Conservation (phyloP, 768 basidiomycete genomes). For the Pleurotus ostreatus region DNA sequence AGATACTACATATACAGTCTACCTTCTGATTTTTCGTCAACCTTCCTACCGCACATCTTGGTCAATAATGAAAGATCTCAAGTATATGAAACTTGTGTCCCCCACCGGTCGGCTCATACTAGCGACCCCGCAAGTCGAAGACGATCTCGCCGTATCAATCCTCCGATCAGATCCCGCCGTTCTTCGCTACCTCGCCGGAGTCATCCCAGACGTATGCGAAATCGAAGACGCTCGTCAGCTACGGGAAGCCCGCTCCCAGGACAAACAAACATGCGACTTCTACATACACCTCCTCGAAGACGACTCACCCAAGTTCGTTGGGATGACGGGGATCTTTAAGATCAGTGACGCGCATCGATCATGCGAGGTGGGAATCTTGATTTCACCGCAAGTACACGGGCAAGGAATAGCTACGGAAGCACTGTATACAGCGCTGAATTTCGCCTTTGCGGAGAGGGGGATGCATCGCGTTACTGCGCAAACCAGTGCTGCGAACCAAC, state of each 20-base stretch:
- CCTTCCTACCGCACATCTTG: too few relatives aligned
- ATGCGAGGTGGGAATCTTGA: constrained; percentile 39
- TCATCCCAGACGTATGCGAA: constrained; percentile 32
- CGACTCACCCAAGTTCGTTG: constrained; percentile 27
- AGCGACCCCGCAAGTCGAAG: constrained; percentile 25
- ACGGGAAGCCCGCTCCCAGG: constrained; percentile 30
- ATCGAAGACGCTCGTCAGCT: constrained; percentile 29
- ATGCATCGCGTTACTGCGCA: constrained; percentile 40
- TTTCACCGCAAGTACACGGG: constrained; percentile 32
- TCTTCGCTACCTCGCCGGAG: constrained; percentile 29
- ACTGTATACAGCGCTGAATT: constrained; percentile 34
- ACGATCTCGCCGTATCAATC: constrained; percentile 30
- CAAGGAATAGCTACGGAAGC: constrained; percentile 39
- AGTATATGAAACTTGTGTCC: constrained; percentile 13
- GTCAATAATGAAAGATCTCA: too few relatives aligned
- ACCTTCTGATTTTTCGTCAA: too few relatives aligned
- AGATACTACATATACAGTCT: too few relatives aligned
- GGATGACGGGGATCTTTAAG: constrained; percentile 33
- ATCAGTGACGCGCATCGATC: constrained; percentile 30
- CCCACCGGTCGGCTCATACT: constrained; percentile 31
- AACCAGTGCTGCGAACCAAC: constrained; percentile 34
- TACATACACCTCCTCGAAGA: constrained; percentile 26
- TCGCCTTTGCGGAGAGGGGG: constrained; percentile 36
- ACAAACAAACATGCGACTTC: constrained; percentile 31
- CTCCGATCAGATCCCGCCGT: constrained; percentile 36